Evolutionary conservation across 176 grass and related monocot genomes (phyloP).

Genomic region (Cymbopogon citratus): DNA sequence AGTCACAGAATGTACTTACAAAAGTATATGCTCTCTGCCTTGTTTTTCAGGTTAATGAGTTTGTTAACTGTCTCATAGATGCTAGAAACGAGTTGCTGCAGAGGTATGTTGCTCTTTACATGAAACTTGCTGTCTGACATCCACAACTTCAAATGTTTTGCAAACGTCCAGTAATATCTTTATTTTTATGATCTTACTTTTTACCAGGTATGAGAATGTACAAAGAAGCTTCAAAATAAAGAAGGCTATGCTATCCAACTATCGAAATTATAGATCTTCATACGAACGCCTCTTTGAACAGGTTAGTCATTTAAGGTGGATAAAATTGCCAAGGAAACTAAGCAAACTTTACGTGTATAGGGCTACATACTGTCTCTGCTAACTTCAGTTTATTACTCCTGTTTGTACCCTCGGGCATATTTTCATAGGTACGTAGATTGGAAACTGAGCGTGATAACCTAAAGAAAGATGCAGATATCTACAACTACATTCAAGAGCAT

Average conservation of each 20-base stretch:
- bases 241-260: constrained; percentile 73
- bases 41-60: constrained; percentile 65
- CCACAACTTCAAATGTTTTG: background rate
- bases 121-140: constrained; percentile 5
- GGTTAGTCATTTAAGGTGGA: constrained; percentile 31
- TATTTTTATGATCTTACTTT: background rate
- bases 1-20: background rate
- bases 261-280: constrained; percentile 54
- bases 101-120: constrained; percentile 49
- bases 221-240: constrained; percentile 90
- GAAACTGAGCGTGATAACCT: constrained; percentile 73
- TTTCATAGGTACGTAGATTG: constrained; percentile 60
- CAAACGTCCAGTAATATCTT: constrained; percentile 3
- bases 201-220: constrained; percentile 50
- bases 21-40: background rate
- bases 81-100: constrained; percentile 84
- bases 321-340: background rate
- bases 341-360: background rate
- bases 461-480: constrained; percentile 65
- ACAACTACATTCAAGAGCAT: constrained; percentile 67
- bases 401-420: background rate
- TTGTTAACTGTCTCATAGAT: constrained; percentile 64
- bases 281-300: constrained; percentile 77
- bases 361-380: background rate
- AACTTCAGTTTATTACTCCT: background rate